Evolutionary conservation across 1,139 yeast species (phyloP).

Genomic region (Starmera stellimalicola): DNA sequence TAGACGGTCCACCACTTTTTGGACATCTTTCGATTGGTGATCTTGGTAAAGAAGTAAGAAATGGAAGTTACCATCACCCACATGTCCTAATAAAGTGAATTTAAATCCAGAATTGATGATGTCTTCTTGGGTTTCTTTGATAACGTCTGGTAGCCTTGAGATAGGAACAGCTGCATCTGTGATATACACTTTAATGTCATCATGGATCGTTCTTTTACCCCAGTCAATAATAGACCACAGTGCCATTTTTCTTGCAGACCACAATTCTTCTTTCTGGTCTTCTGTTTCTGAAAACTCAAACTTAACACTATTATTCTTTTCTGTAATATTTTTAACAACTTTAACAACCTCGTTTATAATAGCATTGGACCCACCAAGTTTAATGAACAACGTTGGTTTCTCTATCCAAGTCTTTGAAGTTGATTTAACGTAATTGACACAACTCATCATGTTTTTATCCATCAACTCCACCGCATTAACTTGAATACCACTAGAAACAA

Average conservation of each 20-base stretch:
- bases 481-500: slow-evolving; percentile 43
- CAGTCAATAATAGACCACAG: slow-evolving; percentile 60
- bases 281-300: slow-evolving; percentile 47
- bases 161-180: slow-evolving; percentile 61
- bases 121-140: slow-evolving; percentile 41
- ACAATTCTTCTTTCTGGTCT: slow-evolving; percentile 48
- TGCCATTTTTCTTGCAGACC: slow-evolving; percentile 64
- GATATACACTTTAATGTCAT: slow-evolving; percentile 49
- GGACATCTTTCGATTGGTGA: slow-evolving; percentile 22
- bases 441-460: slow-evolving; percentile 47
- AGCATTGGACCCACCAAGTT: slow-evolving; percentile 48
- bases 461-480: slow-evolving; percentile 60
- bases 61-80: slow-evolving; percentile 64
- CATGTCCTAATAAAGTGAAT: slow-evolving; percentile 49
- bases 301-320: slow-evolving; percentile 27
- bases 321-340: slow-evolving; percentile 32
- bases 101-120: slow-evolving; percentile 37
- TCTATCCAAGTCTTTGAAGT: slow-evolving; percentile 41
- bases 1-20: slow-evolving; percentile 26
- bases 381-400: slow-evolving; percentile 54
- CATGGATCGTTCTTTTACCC: slow-evolving; percentile 35
- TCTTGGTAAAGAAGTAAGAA: slow-evolving; percentile 38
- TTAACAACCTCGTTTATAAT: slow-evolving; percentile 36
- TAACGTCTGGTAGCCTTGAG: slow-evolving; percentile 38
- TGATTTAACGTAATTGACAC: slow-evolving; percentile 34